Conservation (phyloP, 257 asterid species). For the Dorcoceras hygrometricum region DNA sequence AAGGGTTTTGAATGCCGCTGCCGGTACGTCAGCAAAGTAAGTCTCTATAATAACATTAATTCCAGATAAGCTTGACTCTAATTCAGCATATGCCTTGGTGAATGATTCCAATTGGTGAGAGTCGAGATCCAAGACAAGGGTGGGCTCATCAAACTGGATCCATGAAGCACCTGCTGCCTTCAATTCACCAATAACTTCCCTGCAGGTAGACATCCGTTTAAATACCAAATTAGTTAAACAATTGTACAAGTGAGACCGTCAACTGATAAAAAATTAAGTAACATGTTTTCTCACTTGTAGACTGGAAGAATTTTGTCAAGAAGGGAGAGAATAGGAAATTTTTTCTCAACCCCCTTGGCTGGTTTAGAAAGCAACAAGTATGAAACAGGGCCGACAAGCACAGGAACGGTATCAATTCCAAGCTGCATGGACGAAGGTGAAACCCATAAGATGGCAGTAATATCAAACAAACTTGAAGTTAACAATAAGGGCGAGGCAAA, state of each 20-base stretch:
- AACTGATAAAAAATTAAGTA: background rate
- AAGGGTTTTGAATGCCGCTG: slow-evolving; percentile 47
- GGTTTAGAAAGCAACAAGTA: slow-evolving; percentile 52
- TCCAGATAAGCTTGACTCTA: slow-evolving; percentile 51
- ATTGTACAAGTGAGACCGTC: background rate
- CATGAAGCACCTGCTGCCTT: slow-evolving; percentile 52
- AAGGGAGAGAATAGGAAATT: slow-evolving; percentile 42
- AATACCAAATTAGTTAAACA: background rate
- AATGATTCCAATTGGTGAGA: slow-evolving; percentile 45
- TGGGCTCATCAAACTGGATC: slow-evolving; percentile 51
- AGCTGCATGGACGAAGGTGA: slow-evolving; percentile 32
- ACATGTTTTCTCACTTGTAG: slow-evolving; percentile 35
- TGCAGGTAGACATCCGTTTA: slow-evolving; percentile 21
- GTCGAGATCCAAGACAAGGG: slow-evolving; percentile 53
- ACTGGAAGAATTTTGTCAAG: slow-evolving; percentile 51
- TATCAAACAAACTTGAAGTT: background rate
- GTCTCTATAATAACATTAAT: slow-evolving; percentile 44
- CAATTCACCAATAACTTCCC: slow-evolving; percentile 45
- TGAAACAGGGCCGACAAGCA: slow-evolving; percentile 52
- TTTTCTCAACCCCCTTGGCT: slow-evolving; percentile 50
- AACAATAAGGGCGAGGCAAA: background rate
- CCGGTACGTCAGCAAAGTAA: slow-evolving; percentile 59
- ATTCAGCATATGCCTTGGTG: slow-evolving; percentile 40
- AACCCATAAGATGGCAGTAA: slow-evolving; percentile 5
- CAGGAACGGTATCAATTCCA: slow-evolving; percentile 49